A percentile compares a stretch with the other conserved stretches of the same genome.
These are phyloP conservation scores for Solanum bulbocastanum DNA, from an alignment of 257 asterid genomes.

Conservation along the genomic window DNA sequence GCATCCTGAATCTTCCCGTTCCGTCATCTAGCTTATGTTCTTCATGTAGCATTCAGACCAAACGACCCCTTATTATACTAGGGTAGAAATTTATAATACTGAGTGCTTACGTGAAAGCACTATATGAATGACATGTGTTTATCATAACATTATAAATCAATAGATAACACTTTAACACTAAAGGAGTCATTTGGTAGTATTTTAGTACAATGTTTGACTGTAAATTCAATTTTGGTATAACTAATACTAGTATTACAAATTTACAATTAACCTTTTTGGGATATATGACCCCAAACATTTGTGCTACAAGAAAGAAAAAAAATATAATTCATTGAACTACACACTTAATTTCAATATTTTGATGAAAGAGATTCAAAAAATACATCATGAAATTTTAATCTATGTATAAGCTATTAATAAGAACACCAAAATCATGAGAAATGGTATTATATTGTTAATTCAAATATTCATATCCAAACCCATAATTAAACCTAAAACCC, in stretches of 20 bases:
- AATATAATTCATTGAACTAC: not conserved
- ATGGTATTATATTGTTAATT: too few species aligned
- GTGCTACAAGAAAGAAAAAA: too few species aligned
- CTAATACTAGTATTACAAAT: too few species aligned
- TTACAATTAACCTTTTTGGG: too few species aligned
- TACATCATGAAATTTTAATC: not conserved
- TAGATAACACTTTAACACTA: not conserved
- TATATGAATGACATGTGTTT: not conserved
- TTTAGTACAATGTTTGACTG: too few species aligned
- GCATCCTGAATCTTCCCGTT: too few species aligned
- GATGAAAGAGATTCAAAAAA: not conserved
- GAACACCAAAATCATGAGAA: not conserved
- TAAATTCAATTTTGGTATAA: too few species aligned
- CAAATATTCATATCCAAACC: not conserved
- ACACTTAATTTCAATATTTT: not conserved
- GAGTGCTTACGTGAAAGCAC: not conserved
- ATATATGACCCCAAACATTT: too few species aligned
- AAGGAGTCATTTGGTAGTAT: not conserved
- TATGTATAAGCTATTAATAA: not conserved
- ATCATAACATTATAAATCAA: too few species aligned
- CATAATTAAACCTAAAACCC: not conserved
- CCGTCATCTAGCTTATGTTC: too few species aligned
- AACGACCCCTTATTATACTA: too few species aligned
- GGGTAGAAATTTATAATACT: not conserved
- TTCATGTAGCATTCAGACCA: too few species aligned